A percentile compares a stretch with the other conserved stretches of the same genome.
phyloP scores from a whole-genome alignment of 257 asterid species.

The Nicotiana paniculata region DNA sequence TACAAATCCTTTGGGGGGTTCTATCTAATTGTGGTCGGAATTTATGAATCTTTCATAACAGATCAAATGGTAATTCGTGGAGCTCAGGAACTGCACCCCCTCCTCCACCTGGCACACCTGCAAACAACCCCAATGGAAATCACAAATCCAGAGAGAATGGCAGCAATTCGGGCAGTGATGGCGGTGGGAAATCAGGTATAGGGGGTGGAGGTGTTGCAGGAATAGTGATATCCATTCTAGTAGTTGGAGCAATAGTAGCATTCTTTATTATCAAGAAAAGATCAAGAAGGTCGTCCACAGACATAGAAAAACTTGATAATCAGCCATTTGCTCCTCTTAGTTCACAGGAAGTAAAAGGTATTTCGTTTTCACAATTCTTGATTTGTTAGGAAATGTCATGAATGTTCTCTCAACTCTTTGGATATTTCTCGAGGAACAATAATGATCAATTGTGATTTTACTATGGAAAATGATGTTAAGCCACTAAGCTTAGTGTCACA shows the following conservation, averaged over 20 bases:
- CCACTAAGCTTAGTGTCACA: not conserved
- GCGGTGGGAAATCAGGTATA: conserved; percentile 54
- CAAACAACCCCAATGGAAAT: conserved; percentile 42
- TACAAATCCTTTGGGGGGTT: not conserved
- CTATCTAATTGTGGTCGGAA: not conserved
- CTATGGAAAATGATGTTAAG: not conserved
- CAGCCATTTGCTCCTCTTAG: conserved; percentile 68
- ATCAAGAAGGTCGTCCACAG: conserved; percentile 50
- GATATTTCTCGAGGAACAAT: not conserved
- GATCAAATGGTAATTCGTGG: conserved; percentile 69
- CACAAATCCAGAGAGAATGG: conserved; percentile 40
- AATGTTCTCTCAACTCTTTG: not conserved
- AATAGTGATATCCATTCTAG: conserved; percentile 64
- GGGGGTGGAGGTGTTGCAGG: conserved; percentile 93
- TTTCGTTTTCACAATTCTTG: not conserved
- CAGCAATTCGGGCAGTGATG: conserved; percentile 32
- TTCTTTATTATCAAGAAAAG: conserved; percentile 64
- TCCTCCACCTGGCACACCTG: conserved; percentile 95
- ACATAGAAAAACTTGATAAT: conserved; percentile 59
- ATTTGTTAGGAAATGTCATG: conserved; percentile 17
- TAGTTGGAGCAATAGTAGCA: conserved; percentile 69
- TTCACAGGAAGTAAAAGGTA: conserved; percentile 60
- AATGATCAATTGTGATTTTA: not conserved
- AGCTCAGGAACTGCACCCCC: conserved; percentile 82
- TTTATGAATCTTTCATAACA: conserved; percentile 25